Percentiles rank a stretch among this genome's conserved stretches.
phyloP scores from a whole-genome alignment of 345 rosid species.

The Lepidium aucheri region DNA sequence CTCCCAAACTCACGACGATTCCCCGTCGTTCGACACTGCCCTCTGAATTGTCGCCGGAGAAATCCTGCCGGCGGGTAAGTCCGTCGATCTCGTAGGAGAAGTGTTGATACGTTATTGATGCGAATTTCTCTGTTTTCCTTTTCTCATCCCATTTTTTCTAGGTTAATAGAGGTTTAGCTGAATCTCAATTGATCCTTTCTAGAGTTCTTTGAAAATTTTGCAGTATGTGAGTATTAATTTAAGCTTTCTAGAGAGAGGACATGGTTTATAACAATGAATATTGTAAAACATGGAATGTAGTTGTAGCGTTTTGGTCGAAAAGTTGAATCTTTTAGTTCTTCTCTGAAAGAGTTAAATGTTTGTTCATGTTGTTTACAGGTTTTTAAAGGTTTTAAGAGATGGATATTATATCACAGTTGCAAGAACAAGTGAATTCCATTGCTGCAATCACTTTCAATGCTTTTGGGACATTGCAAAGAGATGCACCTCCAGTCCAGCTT shows the following conservation, averaged over 20 bases:
- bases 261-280: background rate
- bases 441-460: slow-evolving; percentile 74
- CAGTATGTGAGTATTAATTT: background rate
- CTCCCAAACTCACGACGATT: background rate
- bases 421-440: slow-evolving; percentile 75
- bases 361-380: background rate
- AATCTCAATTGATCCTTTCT: background rate
- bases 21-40: background rate
- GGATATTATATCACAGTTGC: slow-evolving; percentile 92
- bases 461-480: slow-evolving; percentile 74
- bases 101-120: background rate
- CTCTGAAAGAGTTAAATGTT: background rate
- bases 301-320: background rate
- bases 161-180: background rate
- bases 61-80: background rate
- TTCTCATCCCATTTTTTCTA: background rate
- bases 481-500: slow-evolving; percentile 75
- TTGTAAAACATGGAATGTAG: background rate
- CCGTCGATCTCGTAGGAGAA: background rate
- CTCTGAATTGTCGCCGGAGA: background rate
- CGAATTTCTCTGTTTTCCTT: background rate
- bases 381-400: slow-evolving; percentile 24
- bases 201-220: too few relatives aligned
- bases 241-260: background rate
- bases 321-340: background rate